Evolutionary conservation across 768 basidiomycete species (phyloP).

Genomic region (Lentinula detonsa): DNA sequence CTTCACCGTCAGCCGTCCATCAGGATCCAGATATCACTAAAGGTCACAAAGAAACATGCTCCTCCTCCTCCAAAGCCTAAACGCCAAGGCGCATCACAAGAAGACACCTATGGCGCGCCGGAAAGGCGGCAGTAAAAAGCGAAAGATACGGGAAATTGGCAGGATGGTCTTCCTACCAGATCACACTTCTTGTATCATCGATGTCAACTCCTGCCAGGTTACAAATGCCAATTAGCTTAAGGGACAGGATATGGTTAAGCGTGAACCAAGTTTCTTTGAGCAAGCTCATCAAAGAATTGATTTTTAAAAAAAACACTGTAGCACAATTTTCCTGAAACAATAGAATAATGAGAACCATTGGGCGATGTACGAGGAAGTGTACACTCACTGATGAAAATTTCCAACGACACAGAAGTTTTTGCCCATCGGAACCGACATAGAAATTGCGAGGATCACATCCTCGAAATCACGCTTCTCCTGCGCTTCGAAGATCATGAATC

Average conservation of each 20-base stretch:
- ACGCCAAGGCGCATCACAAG: background rate
- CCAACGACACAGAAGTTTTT: background rate
- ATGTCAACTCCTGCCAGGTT: conserved; percentile 1
- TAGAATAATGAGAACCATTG: too few species aligned
- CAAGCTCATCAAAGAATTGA: too few species aligned
- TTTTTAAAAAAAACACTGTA: too few species aligned
- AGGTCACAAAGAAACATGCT: background rate
- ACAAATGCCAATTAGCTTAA: background rate
- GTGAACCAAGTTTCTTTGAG: too few species aligned
- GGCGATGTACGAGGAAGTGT: too few species aligned
- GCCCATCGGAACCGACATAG: background rate
- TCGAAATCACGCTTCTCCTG: background rate
- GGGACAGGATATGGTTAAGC: too few species aligned
- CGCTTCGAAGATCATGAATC: background rate
- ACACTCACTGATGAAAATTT: too few species aligned
- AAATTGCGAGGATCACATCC: background rate
- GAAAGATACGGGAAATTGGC: background rate
- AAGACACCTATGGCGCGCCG: background rate
- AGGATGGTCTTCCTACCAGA: background rate
- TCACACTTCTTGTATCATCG: conserved; percentile 3
- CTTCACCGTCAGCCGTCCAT: conserved; percentile 1
- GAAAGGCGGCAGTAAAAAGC: background rate
- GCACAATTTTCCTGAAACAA: too few species aligned
- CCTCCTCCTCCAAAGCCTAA: background rate
- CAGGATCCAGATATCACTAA: too few species aligned